Evolutionary conservation across 2,329 filamentous ascomycete species (phyloP), one percentile per base, ranked within the genome.

Genomic region (Exophiala mesophila): DNA sequence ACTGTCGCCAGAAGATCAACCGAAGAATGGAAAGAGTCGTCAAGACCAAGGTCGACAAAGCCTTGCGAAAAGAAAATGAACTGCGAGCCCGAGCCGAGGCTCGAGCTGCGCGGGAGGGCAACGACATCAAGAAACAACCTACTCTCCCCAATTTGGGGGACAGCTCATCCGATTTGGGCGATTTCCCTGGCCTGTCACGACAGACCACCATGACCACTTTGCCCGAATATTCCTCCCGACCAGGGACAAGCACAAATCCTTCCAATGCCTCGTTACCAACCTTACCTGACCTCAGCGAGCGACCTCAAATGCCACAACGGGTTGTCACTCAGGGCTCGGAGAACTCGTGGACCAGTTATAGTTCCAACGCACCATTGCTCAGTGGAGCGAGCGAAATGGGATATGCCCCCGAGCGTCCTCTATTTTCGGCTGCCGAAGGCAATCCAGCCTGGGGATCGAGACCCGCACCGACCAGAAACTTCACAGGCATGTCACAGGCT

Each of bases 1-100:
- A 94, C 67, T 97, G 92, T 62, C 83, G 86, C 49, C 83, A 88
- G 33, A 97, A 97, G 69, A 83, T 95, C 61, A 94, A 94, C 66
- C 82, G 79, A 57, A 76, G 88, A 53, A 73, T 98, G 53, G 84
- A 84, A 59, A 80, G 80, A 54, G 92, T 97, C 53, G 89, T 97
- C 3, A 80, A 81, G 41, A 77, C 73, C 57, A 96, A 92, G 67
- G 85, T 95, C 57, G 88, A 92, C 66, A 89, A 88, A 63, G 90
- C 88, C 0, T 68, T 97, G 18, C 84, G 82, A 38, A 88, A 88
- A 56, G 84, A 92, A 39, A 81, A 80, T 41, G 66, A 64, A 40
- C 63, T 71, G 60, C 62, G 65, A 62, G 60, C 68, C 58, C 62
- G 70, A 84, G 60, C 73, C 71, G 48, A 77, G 74, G 55, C 69